These are phyloP conservation scores for Podospora conica DNA, from an alignment of 495 filamentous ascomycete genomes.

Conservation along the genomic window DNA sequence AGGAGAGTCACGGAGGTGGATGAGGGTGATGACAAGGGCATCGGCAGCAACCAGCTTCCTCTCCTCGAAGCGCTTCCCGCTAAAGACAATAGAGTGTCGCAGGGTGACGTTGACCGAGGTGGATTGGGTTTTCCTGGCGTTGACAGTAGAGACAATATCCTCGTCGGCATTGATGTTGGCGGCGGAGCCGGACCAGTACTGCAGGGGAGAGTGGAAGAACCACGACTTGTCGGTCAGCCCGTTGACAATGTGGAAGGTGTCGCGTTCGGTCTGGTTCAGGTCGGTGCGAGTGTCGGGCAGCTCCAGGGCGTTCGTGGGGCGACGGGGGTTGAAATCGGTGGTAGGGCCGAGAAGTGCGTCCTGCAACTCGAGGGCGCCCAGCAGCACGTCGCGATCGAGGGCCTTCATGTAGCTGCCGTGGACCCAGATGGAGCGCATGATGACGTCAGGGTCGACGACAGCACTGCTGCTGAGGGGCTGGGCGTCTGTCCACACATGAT, in stretches of 20 bases:
- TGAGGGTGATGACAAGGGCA: slow-evolving; percentile 65
- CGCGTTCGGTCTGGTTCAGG: slow-evolving; percentile 38
- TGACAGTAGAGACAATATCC: slow-evolving; percentile 60
- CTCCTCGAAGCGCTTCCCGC: slow-evolving; percentile 62
- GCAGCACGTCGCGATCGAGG: slow-evolving; percentile 53
- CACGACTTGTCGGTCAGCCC: slow-evolving; percentile 47
- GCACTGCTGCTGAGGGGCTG: slow-evolving; percentile 44
- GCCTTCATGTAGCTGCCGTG: slow-evolving; percentile 66
- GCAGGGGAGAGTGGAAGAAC: slow-evolving; percentile 67
- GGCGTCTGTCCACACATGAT: slow-evolving; percentile 72
- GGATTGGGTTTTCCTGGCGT: slow-evolving; percentile 43
- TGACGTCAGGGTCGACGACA: slow-evolving; percentile 42
- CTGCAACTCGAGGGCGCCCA: slow-evolving; percentile 58
- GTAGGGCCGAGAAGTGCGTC: slow-evolving; percentile 51
- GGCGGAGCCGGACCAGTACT: slow-evolving; percentile 65
- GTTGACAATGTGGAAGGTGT: slow-evolving; percentile 45
- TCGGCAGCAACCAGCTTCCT: slow-evolving; percentile 58
- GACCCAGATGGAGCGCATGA: slow-evolving; percentile 54
- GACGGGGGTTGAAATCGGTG: slow-evolving; percentile 44
- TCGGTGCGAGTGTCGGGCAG: slow-evolving; percentile 17
- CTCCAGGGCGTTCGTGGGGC: slow-evolving; percentile 8
- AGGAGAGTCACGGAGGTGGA: slow-evolving; percentile 54
- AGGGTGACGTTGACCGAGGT: slow-evolving; percentile 63
- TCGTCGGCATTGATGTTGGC: slow-evolving; percentile 48
- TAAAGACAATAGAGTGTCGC: slow-evolving; percentile 67